phyloP scores from a whole-genome alignment of 306 rosid species.

The Castanea sativa region DNA sequence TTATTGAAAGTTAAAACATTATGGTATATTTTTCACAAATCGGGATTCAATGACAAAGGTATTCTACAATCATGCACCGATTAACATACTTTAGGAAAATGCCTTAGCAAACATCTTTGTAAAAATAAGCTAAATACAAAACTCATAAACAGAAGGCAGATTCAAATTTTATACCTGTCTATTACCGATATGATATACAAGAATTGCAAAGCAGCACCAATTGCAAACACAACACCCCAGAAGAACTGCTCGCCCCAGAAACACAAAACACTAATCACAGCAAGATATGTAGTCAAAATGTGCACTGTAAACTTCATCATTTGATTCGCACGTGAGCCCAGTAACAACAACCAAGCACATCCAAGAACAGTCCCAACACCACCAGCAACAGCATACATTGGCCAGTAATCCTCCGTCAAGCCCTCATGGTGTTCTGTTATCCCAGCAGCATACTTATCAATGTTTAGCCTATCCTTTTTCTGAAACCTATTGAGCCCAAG shows the following conservation, averaged over 20 bases:
- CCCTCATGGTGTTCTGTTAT: constrained; percentile 60
- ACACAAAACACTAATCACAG: constrained; percentile 89
- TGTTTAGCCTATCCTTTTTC: constrained; percentile 70
- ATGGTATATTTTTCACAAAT: neutral
- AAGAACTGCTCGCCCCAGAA: constrained; percentile 85
- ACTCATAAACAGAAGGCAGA: constrained; percentile 8
- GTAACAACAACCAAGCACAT: constrained; percentile 76
- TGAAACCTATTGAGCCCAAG: constrained; percentile 83
- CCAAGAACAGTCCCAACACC: constrained; percentile 80
- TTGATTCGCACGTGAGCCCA: constrained; percentile 67
- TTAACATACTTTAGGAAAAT: neutral
- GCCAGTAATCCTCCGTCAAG: constrained; percentile 87
- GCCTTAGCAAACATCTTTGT: neutral
- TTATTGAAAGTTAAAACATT: neutral
- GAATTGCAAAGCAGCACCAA: constrained; percentile 80
- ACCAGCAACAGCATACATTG: constrained; percentile 75
- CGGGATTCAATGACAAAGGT: neutral
- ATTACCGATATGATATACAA: constrained; percentile 81
- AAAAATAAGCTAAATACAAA: neutral
- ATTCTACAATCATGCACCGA: neutral
- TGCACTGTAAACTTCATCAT: constrained; percentile 94
- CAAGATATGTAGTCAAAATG: constrained; percentile 89
- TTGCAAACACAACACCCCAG: constrained; percentile 88
- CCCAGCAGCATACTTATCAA: constrained; percentile 60
- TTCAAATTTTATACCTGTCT: constrained; percentile 59